Percentiles rank a stretch among this genome's conserved stretches.
These are phyloP conservation scores for Datura wrightii DNA, from an alignment of 257 asterid species.

Conservation along the genomic window DNA sequence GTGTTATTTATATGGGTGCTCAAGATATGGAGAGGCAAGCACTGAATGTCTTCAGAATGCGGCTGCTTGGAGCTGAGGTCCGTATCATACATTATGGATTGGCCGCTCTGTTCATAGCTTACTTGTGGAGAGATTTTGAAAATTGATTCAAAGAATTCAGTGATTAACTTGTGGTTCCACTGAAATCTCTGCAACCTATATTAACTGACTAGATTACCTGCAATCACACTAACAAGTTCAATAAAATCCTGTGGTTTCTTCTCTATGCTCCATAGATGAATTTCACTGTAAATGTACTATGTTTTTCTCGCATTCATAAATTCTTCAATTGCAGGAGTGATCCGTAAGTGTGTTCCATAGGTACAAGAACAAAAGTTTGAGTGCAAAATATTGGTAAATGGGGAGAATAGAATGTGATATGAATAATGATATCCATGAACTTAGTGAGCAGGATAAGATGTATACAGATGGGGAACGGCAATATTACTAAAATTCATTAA, in stretches of 20 bases:
- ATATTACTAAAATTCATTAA: not conserved
- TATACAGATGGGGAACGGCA: not conserved
- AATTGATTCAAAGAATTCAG: not conserved
- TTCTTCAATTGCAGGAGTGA: not conserved
- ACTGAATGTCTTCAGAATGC: constrained; percentile 89
- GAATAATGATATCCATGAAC: constrained; percentile 20
- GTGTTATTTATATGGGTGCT: constrained; percentile 92
- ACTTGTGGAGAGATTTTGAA: not conserved
- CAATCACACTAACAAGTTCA: not conserved
- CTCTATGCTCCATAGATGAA: not conserved
- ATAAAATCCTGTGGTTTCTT: not conserved
- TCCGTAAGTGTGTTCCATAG: not conserved
- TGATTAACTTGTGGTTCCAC: not conserved
- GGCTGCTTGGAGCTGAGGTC: constrained; percentile 95
- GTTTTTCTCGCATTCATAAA: not conserved
- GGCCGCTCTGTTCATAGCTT: not conserved
- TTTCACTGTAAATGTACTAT: not conserved
- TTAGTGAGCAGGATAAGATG: not conserved
- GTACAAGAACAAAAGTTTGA: not conserved
- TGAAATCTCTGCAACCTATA: not conserved
- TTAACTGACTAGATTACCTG: not conserved
- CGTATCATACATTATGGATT: constrained; percentile 36
- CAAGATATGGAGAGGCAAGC: constrained; percentile 97
- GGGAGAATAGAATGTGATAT: not conserved
- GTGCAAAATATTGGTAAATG: not conserved